These are phyloP conservation scores for Lagenidium sp. DNA, from an alignment of 352 stramenopile species.

Conservation along the genomic window DNA sequence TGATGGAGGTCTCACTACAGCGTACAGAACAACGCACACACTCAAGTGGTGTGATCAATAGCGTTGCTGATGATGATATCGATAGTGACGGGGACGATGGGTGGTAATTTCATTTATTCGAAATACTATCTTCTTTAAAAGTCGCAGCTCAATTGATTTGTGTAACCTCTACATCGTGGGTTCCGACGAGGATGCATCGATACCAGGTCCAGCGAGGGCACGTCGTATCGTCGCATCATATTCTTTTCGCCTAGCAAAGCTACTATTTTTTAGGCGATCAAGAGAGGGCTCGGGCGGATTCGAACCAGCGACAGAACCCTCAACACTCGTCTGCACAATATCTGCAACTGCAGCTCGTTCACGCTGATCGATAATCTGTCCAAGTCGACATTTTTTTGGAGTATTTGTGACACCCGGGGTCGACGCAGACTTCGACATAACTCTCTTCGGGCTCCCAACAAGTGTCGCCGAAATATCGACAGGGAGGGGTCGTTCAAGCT, in stretches of 20 bases:
- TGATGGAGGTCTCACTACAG: no score
- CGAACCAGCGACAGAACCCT: neutral
- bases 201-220: no score
- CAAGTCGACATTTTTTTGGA: slow-evolving; percentile 46
- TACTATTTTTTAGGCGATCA: slow-evolving; percentile 64
- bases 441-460: no score
- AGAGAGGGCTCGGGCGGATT: slow-evolving; percentile 1
- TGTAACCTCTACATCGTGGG: slow-evolving; percentile 12
- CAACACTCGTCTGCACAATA: neutral
- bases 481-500: no score
- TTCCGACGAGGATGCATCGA: no score
- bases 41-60: neutral
- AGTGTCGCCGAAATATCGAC: no score
- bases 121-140: neutral
- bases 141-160: neutral
- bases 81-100: slow-evolving; percentile 41
- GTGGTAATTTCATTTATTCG: slow-evolving; percentile 26
- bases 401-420: slow-evolving; percentile 29
- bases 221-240: slow-evolving; percentile 57
- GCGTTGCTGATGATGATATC: slow-evolving; percentile 55
- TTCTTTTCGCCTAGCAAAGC: slow-evolving; percentile 56
- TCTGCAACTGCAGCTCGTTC: slow-evolving; percentile 25
- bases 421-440: no score
- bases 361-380: slow-evolving; percentile 44
- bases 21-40: no score